Conservation (phyloP, 495 filamentous ascomycete genomes). For the Rhypophila decipiens region DNA sequence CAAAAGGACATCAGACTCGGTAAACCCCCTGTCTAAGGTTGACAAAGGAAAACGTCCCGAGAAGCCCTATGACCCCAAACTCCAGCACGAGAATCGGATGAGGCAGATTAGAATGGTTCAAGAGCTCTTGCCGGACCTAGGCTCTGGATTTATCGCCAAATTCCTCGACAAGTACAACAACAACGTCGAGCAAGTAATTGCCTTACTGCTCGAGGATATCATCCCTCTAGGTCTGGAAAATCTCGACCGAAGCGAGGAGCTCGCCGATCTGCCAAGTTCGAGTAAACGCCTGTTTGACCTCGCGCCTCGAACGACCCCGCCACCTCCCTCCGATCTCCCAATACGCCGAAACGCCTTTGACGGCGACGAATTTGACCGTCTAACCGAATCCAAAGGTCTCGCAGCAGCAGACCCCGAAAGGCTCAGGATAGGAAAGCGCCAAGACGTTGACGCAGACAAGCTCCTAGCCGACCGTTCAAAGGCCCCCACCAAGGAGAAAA, state of each 20-base stretch:
- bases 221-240: constrained; percentile 57
- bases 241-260: constrained; percentile 48
- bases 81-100: constrained; percentile 66
- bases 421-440: constrained; percentile 69
- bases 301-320: constrained; percentile 33
- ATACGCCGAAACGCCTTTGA: constrained; percentile 61
- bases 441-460: constrained; percentile 57
- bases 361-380: constrained; percentile 72
- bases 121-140: constrained; percentile 87
- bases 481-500: constrained; percentile 72
- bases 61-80: constrained; percentile 36
- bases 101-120: constrained; percentile 80
- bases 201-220: constrained; percentile 77
- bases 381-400: too few species aligned
- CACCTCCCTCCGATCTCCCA: constrained; percentile 31
- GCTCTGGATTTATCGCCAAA: constrained; percentile 70
- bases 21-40: too few species aligned
- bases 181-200: constrained; percentile 71
- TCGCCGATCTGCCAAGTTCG: constrained; percentile 32
- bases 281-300: constrained; percentile 10
- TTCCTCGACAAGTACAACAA: constrained; percentile 74
- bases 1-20: too few species aligned
- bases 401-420: constrained; percentile 49
- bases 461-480: constrained; percentile 42
- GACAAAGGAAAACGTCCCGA: constrained; percentile 67